phyloP scores from a whole-genome alignment of 768 basidiomycete species.

The Fistulinella prunicolor region DNA sequence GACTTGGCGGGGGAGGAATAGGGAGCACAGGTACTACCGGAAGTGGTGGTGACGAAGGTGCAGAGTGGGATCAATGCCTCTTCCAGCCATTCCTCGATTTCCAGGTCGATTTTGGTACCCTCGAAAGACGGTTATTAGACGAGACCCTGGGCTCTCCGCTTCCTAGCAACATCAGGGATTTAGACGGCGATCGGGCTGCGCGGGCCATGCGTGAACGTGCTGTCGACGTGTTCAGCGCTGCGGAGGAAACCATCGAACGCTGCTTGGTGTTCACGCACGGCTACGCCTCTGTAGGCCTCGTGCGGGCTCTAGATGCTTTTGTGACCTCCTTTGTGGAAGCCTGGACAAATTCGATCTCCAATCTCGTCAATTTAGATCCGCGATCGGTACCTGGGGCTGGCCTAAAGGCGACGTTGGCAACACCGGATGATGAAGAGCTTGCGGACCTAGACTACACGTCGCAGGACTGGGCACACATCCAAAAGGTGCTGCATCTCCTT shows the following conservation, averaged over 20 bases:
- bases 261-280: slow-evolving; percentile 86
- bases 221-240: slow-evolving; percentile 68
- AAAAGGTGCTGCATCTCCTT: slow-evolving; percentile 76
- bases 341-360: slow-evolving; percentile 53
- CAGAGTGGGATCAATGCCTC: slow-evolving; percentile 86
- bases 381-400: slow-evolving; percentile 31
- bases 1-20: slow-evolving; percentile 12
- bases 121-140: slow-evolving; percentile 73
- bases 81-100: slow-evolving; percentile 94
- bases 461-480: slow-evolving; percentile 88
- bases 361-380: slow-evolving; percentile 31
- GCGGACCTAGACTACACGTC: slow-evolving; percentile 82
- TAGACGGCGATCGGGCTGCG: slow-evolving; percentile 45
- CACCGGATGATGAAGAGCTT: slow-evolving; percentile 52
- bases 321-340: slow-evolving; percentile 67
- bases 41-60: slow-evolving; percentile 19
- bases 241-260: slow-evolving; percentile 76
- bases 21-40: slow-evolving; percentile 4
- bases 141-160: slow-evolving; percentile 51
- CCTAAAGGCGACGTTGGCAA: slow-evolving; percentile 26
- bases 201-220: slow-evolving; percentile 72
- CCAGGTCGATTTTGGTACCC: slow-evolving; percentile 76
- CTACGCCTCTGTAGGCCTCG: slow-evolving; percentile 72
- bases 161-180: slow-evolving; percentile 19
- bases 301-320: slow-evolving; percentile 70